Evolutionary conservation across 2,329 filamentous ascomycete species (phyloP), one percentile per base, ranked within the genome.

Genomic region (Penicillium sp.): DNA sequence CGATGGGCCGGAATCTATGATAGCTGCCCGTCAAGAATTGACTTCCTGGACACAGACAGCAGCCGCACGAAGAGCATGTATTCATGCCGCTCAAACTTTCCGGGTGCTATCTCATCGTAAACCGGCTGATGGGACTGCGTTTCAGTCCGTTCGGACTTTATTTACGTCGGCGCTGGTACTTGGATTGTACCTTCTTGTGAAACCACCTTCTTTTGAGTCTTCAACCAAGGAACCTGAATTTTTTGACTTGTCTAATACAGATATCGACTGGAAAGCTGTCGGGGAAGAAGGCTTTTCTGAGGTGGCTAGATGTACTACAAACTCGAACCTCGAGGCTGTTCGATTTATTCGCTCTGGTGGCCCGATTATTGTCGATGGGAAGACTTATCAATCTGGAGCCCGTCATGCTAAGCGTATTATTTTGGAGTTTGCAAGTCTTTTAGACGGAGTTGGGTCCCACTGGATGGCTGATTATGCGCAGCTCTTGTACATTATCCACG

Each of bases 91-190:
- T 10, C 52, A 55, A 12, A 42, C 36, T 4, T 42, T 55, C 15
- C 40, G 49, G 20, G 46, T 42, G 10, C 20, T 55, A 6, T 51
- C 40, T 6, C 44, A 52, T 44, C 49, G 52, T 7, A 55, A 55
- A 41, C 52, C 52, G 9, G 45, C 52, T n/a, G 52, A 55, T 41
- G 52, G 52, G 12, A 46, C 52, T 3, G 45, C 52, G 6, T 55
- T 55, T 21, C 52, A 52, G 26, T 52, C 52, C 4, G 49, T 55
- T 21, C 50, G 50, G 44, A 41, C 50, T 27, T 37, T 50, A 4
- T 56, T 56, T 13, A 50, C 47, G 32, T 49, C 53, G 12, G 50
- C 46, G 6, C 43, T 53, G 10, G 43, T 55, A 12, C 49, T 55
- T 30, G 46, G 49, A 5, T 10, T 55, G 10, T 55, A 55, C 7